Conservation (phyloP, 768 basidiomycete genomes). For the Crassisporium funariophilum region DNA sequence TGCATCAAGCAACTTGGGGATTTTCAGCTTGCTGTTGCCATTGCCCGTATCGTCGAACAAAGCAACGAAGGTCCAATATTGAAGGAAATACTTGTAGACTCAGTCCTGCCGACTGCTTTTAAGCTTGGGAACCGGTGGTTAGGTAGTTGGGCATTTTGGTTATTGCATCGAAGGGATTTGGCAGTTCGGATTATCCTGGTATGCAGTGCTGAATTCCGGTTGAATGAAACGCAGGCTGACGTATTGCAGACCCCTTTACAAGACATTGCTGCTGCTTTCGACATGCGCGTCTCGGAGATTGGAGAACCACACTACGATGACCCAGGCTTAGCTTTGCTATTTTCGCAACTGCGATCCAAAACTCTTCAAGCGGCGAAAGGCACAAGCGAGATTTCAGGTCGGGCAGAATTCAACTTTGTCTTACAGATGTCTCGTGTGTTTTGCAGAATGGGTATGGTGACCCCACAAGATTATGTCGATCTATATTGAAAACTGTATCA, state of each 20-base stretch:
- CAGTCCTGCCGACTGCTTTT: conserved; percentile 85
- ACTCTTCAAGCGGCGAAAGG: conserved; percentile 93
- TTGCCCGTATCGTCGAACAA: conserved; percentile 84
- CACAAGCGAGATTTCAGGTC: conserved; percentile 86
- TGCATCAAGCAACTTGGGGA: conserved; percentile 87
- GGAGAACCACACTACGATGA: conserved; percentile 92
- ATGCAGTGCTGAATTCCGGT: conserved; percentile 28
- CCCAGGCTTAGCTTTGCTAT: conserved; percentile 87
- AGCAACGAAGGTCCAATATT: conserved; percentile 82
- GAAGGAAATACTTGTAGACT: conserved; percentile 65
- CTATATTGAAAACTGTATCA: conserved; percentile 6
- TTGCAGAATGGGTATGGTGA: conserved; percentile 92
- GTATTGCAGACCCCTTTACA: conserved; percentile 67
- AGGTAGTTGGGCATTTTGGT: conserved; percentile 96
- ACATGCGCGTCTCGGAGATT: conserved; percentile 61
- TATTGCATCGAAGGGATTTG: conserved; percentile 83
- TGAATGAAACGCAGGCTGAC: neutral
- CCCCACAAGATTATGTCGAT: too few species aligned
- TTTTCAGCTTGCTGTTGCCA: conserved; percentile 85
- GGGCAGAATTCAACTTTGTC: conserved; percentile 93
- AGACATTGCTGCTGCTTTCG: conserved; percentile 64
- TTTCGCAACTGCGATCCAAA: conserved; percentile 86
- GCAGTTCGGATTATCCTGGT: conserved; percentile 91
- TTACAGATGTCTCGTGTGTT: conserved; percentile 93
- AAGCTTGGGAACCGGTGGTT: conserved; percentile 89